These are phyloP conservation scores for Colletotrichum sp. DNA, from an alignment of 2,329 filamentous ascomycete genomes.

Conservation along the genomic window DNA sequence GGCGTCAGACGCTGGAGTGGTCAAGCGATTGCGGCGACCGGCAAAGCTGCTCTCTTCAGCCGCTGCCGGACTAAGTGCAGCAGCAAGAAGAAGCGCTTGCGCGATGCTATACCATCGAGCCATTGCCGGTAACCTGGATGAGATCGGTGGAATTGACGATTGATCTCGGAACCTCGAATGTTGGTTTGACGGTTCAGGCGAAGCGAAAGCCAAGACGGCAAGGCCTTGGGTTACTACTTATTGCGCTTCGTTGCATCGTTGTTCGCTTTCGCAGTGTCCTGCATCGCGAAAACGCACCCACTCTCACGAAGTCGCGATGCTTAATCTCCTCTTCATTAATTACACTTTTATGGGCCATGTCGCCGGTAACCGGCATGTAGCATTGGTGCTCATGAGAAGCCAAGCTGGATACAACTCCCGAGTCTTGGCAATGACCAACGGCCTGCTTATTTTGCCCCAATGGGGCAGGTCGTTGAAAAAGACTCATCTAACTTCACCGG, in stretches of 20 bases:
- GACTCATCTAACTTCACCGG: neutral
- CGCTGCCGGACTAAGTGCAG: neutral
- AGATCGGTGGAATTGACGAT: neutral
- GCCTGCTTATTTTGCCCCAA: neutral
- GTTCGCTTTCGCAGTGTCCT: neutral
- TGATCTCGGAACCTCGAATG: neutral
- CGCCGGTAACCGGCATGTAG: neutral
- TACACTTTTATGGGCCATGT: neutral
- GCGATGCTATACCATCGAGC: neutral
- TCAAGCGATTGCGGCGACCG: neutral
- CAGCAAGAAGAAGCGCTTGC: neutral
- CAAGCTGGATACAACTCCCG: neutral
- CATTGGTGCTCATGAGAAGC: neutral
- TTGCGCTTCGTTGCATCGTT: neutral
- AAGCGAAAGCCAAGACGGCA: neutral
- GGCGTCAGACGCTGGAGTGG: neutral
- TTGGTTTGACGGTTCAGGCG: neutral
- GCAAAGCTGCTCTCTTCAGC: constrained; percentile 1
- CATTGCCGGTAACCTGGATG: neutral
- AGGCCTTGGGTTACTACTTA: neutral
- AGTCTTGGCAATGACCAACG: neutral
- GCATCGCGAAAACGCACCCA: neutral
- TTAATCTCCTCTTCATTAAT: neutral
- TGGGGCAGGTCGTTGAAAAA: constrained; percentile 5
- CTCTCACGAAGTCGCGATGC: neutral